A percentile compares a stretch with the other conserved stretches of the same genome.
Conservation (phyloP, 116 monocot genomes). For the Dioscorea cayenensis region DNA sequence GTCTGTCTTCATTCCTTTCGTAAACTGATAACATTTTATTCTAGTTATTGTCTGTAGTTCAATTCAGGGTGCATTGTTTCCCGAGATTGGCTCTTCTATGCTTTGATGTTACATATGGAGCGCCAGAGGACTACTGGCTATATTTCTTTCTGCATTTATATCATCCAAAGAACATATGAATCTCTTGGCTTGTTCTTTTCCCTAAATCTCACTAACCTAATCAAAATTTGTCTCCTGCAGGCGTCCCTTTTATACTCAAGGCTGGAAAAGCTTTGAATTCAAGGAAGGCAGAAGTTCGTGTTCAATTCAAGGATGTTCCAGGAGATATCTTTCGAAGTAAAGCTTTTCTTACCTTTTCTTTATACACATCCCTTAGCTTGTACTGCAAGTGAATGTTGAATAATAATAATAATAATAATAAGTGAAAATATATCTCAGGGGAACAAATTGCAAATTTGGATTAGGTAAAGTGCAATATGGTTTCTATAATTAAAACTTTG, state of each 20-base stretch:
- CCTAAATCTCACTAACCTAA: neutral
- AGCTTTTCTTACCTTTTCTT: neutral
- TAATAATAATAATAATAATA: too few species aligned
- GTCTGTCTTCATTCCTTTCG: conserved; percentile 20
- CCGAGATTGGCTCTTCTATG: too few species aligned
- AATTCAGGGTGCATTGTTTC: too few species aligned
- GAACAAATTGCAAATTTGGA: too few species aligned
- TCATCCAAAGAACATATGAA: neutral
- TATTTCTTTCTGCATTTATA: neutral
- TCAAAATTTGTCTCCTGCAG: conserved; percentile 23
- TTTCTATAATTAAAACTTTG: too few species aligned
- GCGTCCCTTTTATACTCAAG: conserved; percentile 94
- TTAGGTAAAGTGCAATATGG: too few species aligned
- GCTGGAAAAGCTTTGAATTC: conserved; percentile 95
- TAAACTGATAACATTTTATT: neutral
- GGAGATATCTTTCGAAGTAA: conserved; percentile 93
- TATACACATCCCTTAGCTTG: neutral
- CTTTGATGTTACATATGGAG: neutral
- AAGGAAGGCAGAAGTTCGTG: conserved; percentile 90
- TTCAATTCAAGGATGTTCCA: conserved; percentile 98
- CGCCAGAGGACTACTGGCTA: neutral
- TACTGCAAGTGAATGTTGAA: neutral
- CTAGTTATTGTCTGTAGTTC: neutral
- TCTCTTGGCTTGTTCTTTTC: neutral
- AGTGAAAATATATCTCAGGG: too few species aligned